Evolutionary conservation across 176 grass and related monocot species (phyloP).

Genomic region (Carex pumila): DNA sequence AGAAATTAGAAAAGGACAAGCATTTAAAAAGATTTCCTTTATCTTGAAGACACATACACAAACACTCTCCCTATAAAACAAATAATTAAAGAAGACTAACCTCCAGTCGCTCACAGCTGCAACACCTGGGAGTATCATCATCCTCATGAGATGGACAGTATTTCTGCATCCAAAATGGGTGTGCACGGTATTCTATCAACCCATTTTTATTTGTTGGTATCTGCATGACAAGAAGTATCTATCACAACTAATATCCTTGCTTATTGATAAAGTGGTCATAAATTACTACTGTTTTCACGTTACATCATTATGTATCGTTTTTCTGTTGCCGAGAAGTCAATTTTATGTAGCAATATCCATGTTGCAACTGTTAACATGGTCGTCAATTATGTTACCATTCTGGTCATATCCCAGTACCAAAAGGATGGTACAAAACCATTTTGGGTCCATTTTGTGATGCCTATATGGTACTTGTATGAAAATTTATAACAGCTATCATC

Average conservation of each 20-base stretch:
- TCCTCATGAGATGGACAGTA: slow-evolving; percentile 88
- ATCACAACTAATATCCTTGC: slow-evolving; percentile 12
- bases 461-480: slow-evolving; percentile 1
- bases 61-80: neutral
- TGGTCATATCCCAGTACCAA: neutral
- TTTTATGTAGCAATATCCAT: neutral
- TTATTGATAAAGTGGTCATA: neutral
- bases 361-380: neutral
- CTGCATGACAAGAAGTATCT: slow-evolving; percentile 25
- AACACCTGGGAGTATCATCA: slow-evolving; percentile 85
- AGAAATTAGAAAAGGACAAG: neutral
- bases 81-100: slow-evolving; percentile 29
- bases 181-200: slow-evolving; percentile 76
- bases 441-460: neutral
- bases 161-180: slow-evolving; percentile 92
- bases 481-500: slow-evolving; percentile 8
- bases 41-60: neutral
- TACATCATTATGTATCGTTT: neutral
- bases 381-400: neutral
- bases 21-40: neutral
- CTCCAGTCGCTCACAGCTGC: slow-evolving; percentile 98
- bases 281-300: neutral
- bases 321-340: neutral
- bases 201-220: slow-evolving; percentile 73
- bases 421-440: neutral